Base-by-base conservation (phyloP, 306 rosid genomes). In the Rubus idaeus region DNA sequence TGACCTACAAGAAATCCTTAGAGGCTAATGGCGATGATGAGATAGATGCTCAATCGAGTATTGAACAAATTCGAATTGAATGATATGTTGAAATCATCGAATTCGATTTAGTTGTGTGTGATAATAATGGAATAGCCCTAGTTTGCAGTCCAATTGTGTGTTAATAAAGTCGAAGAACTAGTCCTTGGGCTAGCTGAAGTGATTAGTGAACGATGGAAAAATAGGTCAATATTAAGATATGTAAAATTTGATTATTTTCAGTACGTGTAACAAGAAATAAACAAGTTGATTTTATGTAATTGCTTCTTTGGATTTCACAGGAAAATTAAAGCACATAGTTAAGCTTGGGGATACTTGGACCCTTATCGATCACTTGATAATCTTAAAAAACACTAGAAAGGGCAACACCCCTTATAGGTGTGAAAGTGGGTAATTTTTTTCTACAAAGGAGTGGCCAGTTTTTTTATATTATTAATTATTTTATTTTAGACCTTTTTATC, bases 1-100 rank as follows among this genome's bases (percentile, higher is more conserved):
- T 77, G 83, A 87, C 91, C 20, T 85, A 85, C 58, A 89, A 76
- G 75, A 84, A 84, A 67, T 79, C 82, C 23, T 76, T 89, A 79
- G 79, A 78, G 80, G 89, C 78, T 41, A 81, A 77, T 12, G 88
- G 91, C 0, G 6, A 20, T 0, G 41, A 85, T 45, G 75, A 47
- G 71, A 82, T 82, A 42, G 85, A 82, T 51, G 82, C 68, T 18
- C 79, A 78, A 13, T 82, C 82, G 8, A 18, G 53, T 13, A 11
- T 82, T 10, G 58, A 77, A 4, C 39, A 56, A 55, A 23, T 82
- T 72, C 81, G 81, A 3, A 52, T 81, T 8, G 3, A 26, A 41
- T 61, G 30, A 61, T 61, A 4, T 61, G 42, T 5, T 13, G 8
- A 61, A 61, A 18, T 41, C 56, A 16, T 55, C 26, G 3, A 2